Percentiles rank a stretch among this genome's conserved stretches.
These are phyloP conservation scores for Phaeosphaeria sp. DNA, from an alignment of 2,329 filamentous ascomycete species.

Conservation along the genomic window DNA sequence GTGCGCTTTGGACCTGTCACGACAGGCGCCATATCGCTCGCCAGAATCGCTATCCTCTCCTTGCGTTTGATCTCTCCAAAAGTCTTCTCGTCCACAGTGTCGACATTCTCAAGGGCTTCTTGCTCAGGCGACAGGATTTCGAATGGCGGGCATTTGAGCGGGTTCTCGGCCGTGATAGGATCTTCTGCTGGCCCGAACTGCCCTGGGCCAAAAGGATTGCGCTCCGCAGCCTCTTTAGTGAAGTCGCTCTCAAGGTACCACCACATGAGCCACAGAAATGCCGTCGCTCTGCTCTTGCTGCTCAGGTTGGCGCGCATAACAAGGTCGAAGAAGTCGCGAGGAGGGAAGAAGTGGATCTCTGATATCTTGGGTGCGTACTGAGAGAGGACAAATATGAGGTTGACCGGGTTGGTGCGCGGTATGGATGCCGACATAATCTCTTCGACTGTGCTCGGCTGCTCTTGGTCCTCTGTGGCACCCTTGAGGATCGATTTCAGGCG, in stretches of 20 bases:
- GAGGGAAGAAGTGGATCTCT: slow-evolving; percentile 85
- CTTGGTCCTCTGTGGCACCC: slow-evolving; percentile 88
- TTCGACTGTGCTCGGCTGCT: slow-evolving; percentile 82
- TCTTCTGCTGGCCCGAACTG: slow-evolving; percentile 44
- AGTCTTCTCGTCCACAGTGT: slow-evolving; percentile 70
- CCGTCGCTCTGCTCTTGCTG: slow-evolving; percentile 81
- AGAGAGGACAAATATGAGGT: slow-evolving; percentile 93
- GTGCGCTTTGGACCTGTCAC: slow-evolving; percentile 60
- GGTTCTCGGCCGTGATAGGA: slow-evolving; percentile 52
- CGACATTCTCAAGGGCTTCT: slow-evolving; percentile 73
- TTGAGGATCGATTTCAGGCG: slow-evolving; percentile 96
- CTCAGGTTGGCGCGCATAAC: slow-evolving; percentile 88
- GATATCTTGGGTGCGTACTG: slow-evolving; percentile 90
- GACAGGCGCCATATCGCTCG: slow-evolving; percentile 74
- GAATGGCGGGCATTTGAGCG: slow-evolving; percentile 69
- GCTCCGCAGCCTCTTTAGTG: slow-evolving; percentile 81
- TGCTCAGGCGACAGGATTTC: slow-evolving; percentile 70
- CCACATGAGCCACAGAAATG: slow-evolving; percentile 99
- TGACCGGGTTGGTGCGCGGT: slow-evolving; percentile 94
- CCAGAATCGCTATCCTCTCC: slow-evolving; percentile 74
- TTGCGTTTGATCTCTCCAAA: slow-evolving; percentile 77
- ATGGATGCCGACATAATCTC: slow-evolving; percentile 74
- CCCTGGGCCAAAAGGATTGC: slow-evolving; percentile 85
- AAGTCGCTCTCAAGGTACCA: slow-evolving; percentile 98
- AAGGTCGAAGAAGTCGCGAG: slow-evolving; percentile 92